Base-by-base conservation (phyloP, 2,329 filamentous ascomycete genomes). In the Cercospora citrullina region DNA sequence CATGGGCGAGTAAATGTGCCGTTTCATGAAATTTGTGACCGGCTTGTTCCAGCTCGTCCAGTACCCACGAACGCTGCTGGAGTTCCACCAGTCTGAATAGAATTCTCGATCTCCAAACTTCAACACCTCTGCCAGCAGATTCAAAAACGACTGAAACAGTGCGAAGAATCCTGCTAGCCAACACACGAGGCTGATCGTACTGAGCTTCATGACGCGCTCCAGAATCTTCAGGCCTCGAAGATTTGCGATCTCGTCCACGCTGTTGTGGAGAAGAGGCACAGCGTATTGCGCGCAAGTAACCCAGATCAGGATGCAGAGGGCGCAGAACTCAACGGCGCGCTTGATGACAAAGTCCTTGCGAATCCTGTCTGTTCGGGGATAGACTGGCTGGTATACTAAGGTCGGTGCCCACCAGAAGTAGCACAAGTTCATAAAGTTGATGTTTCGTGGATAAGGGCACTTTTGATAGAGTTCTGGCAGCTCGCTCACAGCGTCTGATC, bases 371-470 rank as follows among this genome's bases (percentile, higher is more conserved):
- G 92, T 93, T 53, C 94, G 91, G 21, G 95, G 95, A 79, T 99
- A 99, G 14, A 95, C 93, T 1, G 95, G 95, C 82, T 99, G 95
- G 79, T 99, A 99, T 55, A 98, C 91, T 63, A 99, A 85, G 0
- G 95, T 99, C 0, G 95, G 95, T 0, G 94, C 95, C 89, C 94
- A 94, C 94, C 95, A 98, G 79, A 99, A 99, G 81, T 98, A 99
- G 67, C 87, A 88, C 28, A 99, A 83, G 77, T 98, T 99, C 61
- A 85, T 81, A 73, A 97, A 85, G 3, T 93, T 96, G 79, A 99
- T 92, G 79, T 98, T 99, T 59, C 87, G 81, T 0, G 95, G 95
- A 78, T 99, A 99, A 0, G 94, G 92, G 75, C 93, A 96, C 64
- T 87, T 78, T 12, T 86, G 84, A 82, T 98, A 99, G 26, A 98